Conservation (phyloP, 768 basidiomycete species). For the Mrakia gelida region DNA sequence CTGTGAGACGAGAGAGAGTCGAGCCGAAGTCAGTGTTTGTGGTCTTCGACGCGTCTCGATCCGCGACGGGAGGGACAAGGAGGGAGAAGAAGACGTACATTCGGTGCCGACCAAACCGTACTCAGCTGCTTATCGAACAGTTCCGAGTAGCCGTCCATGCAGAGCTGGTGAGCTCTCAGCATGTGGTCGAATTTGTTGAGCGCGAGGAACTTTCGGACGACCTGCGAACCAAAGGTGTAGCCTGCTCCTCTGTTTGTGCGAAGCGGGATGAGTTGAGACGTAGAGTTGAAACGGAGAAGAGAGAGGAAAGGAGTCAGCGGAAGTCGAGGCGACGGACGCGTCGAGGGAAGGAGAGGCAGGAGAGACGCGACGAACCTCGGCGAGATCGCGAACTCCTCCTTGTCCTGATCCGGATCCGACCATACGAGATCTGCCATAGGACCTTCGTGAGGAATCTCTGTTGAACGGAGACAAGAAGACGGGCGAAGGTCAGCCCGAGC, state of each 20-base stretch:
- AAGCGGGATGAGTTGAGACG: background rate
- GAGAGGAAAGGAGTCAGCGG: background rate
- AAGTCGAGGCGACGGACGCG: too few relatives aligned
- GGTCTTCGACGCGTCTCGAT: background rate
- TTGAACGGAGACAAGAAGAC: background rate
- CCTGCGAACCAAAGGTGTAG: conserved; percentile 93
- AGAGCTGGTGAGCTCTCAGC: conserved; percentile 94
- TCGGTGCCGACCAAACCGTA: conserved; percentile 98
- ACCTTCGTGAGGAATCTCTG: conserved; percentile 98
- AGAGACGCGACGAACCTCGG: conserved; percentile 63
- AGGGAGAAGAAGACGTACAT: conserved; percentile 46
- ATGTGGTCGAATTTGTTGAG: conserved; percentile 96
- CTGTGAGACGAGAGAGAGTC: background rate
- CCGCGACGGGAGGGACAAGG: background rate
- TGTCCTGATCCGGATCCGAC: conserved; percentile 99
- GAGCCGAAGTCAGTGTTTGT: too few relatives aligned
- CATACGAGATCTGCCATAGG: conserved; percentile 99
- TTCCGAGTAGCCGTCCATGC: conserved; percentile 99
- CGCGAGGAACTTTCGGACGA: conserved; percentile 94
- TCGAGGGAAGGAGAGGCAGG: background rate
- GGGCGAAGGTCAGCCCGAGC: background rate
- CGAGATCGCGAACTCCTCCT: conserved; percentile 98
- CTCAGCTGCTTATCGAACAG: conserved; percentile 91
- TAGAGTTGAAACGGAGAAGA: background rate
- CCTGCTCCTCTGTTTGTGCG: conserved; percentile 71